Conservation (phyloP, 2,329 filamentous ascomycete genomes). For the Tolypocladium album region DNA sequence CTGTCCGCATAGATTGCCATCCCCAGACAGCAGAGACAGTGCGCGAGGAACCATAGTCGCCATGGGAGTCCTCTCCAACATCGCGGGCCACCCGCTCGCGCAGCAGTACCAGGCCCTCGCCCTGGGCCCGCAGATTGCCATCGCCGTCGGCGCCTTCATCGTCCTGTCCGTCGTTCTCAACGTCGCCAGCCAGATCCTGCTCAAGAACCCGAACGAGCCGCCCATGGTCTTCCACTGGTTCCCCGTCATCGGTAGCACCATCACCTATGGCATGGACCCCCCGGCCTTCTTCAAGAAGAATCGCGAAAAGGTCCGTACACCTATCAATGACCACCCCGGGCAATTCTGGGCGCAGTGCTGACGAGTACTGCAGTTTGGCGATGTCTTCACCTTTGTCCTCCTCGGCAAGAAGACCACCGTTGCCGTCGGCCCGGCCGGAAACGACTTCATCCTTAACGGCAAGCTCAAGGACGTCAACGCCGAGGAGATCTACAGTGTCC, state of each 20-base stretch:
- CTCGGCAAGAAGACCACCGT: constrained; percentile 86
- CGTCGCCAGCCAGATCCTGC: constrained; percentile 66
- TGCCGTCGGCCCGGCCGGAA: constrained; percentile 69
- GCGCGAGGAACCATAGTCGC: constrained; percentile 2
- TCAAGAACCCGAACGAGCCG: constrained; percentile 73
- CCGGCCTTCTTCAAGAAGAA: constrained; percentile 73
- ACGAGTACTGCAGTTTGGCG: constrained; percentile 58
- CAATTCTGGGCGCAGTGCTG: background rate
- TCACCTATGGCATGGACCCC: constrained; percentile 92
- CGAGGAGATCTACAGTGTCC: constrained; percentile 77
- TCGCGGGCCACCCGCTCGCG: constrained; percentile 36
- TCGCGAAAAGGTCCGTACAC: constrained; percentile 56
- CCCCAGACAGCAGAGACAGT: background rate
- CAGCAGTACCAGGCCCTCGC: constrained; percentile 39
- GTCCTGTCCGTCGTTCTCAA: constrained; percentile 60
- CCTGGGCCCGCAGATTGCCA: constrained; percentile 34
- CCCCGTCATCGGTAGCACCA: constrained; percentile 78
- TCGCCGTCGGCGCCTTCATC: constrained; percentile 32
- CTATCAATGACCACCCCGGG: background rate
- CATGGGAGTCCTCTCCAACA: constrained; percentile 48
- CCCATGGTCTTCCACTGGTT: constrained; percentile 75
- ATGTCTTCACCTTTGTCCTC: constrained; percentile 82
- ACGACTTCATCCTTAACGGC: constrained; percentile 86
- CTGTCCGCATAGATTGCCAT: background rate
- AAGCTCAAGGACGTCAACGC: constrained; percentile 84